phyloP scores from a whole-genome alignment of 2,329 filamentous ascomycete genomes.

The Stromatinia cepivora region DNA sequence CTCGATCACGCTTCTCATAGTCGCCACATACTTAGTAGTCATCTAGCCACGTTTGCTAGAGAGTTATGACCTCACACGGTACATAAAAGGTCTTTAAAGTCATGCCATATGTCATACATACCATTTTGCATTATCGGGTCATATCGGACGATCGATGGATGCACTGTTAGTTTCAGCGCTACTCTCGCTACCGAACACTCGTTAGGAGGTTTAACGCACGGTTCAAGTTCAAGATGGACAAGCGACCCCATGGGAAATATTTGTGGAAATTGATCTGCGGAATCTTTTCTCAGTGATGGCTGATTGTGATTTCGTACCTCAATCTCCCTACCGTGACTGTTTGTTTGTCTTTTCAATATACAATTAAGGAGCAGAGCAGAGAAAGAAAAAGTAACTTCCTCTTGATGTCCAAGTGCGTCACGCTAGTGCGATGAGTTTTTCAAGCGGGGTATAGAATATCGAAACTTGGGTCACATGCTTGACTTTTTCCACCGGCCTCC shows the following conservation, averaged over 20 bases:
- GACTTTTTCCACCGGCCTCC: not conserved
- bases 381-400: not conserved
- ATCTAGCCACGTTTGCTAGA: too few species aligned
- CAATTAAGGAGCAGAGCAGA: not conserved
- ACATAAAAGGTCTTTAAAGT: too few species aligned
- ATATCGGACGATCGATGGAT: not conserved
- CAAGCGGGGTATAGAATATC: too few species aligned
- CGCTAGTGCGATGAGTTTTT: not conserved
- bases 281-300: not conserved
- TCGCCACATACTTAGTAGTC: too few species aligned
- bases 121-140: not conserved
- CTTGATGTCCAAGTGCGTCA: not conserved
- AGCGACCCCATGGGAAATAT: not conserved
- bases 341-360: not conserved
- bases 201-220: not conserved
- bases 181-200: not conserved
- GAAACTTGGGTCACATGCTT: not conserved
- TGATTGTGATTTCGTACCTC: not conserved
- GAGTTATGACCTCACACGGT: too few species aligned
- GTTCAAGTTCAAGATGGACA: not conserved
- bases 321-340: not conserved
- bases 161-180: not conserved
- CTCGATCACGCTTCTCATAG: too few species aligned
- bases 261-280: not conserved
- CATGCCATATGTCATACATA: not conserved